Evolutionary conservation across 1,284 basidiomycete genomes (phyloP).

Genomic region (Sporisorium reilianum): DNA sequence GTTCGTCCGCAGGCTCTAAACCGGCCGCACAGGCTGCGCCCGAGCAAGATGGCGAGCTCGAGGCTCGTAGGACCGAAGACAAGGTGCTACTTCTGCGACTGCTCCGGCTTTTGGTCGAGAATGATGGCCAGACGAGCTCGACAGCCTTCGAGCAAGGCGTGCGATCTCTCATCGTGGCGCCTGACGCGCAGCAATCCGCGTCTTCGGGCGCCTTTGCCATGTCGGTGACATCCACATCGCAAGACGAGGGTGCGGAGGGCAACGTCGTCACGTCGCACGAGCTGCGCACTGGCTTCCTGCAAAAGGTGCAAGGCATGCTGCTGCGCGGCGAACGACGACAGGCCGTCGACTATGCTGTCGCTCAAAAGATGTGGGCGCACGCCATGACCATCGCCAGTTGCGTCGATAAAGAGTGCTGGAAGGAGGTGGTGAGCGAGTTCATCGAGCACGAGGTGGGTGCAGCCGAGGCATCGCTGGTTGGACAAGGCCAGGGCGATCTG

Average conservation of each 20-base stretch:
- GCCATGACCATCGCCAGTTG: slow-evolving; percentile 94
- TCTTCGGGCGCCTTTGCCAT: slow-evolving; percentile 24
- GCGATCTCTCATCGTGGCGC: slow-evolving; percentile 34
- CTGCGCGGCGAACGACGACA: slow-evolving; percentile 81
- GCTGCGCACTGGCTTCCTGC: slow-evolving; percentile 55
- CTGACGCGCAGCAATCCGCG: slow-evolving; percentile 16
- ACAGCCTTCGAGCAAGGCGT: slow-evolving; percentile 50
- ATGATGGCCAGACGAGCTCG: slow-evolving; percentile 59
- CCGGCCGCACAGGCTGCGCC: slow-evolving; percentile 6
- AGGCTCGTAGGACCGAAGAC: slow-evolving; percentile 61
- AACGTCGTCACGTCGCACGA: slow-evolving; percentile 56
- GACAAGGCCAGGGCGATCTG: slow-evolving; percentile 43
- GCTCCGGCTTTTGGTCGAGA: slow-evolving; percentile 61
- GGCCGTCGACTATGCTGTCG: slow-evolving; percentile 88
- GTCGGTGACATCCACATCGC: slow-evolving; percentile 21
- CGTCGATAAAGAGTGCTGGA: slow-evolving; percentile 92
- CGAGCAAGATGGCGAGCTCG: slow-evolving; percentile 39
- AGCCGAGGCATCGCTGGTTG: slow-evolving; percentile 22
- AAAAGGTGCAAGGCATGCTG: slow-evolving; percentile 61
- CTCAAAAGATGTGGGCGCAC: slow-evolving; percentile 92
- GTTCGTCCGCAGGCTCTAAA: slow-evolving; percentile 14
- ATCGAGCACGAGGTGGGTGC: slow-evolving; percentile 78
- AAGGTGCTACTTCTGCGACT: slow-evolving; percentile 61
- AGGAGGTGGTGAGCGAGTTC: slow-evolving; percentile 88
- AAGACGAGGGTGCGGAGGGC: slow-evolving; percentile 14